phyloP scores from a whole-genome alignment of 768 basidiomycete species.

The Mycena sanguinolenta region DNA sequence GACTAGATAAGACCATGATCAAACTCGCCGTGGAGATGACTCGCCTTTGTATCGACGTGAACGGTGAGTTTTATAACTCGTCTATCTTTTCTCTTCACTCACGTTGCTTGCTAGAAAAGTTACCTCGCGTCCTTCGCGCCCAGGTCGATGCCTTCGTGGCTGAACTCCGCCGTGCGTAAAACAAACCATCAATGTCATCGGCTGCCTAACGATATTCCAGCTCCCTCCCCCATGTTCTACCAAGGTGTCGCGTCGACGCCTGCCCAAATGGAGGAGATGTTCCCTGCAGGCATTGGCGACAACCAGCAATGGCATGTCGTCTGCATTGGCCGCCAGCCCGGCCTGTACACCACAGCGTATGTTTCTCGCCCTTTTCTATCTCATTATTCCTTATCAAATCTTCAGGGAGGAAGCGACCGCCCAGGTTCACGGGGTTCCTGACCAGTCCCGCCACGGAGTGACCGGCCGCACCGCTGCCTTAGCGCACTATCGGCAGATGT shows the following conservation, averaged over 20 bases:
- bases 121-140: background rate
- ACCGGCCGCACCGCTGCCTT: background rate
- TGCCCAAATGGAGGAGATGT: background rate
- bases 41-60: slow-evolving; percentile 9
- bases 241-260: background rate
- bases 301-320: slow-evolving; percentile 5
- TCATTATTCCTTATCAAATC: no score
- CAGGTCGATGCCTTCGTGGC: background rate
- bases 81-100: background rate
- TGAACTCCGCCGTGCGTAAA: background rate
- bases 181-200: background rate
- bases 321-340: background rate
- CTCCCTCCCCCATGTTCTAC: background rate
- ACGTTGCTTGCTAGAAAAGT: background rate
- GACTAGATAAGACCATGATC: background rate
- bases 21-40: slow-evolving; percentile 9
- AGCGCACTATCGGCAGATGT: background rate
- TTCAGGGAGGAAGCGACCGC: background rate
- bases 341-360: slow-evolving; percentile 6
- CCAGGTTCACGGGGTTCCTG: background rate
- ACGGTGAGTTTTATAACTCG: background rate
- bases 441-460: background rate
- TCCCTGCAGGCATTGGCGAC: slow-evolving; percentile 6
- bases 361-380: background rate
- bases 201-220: background rate